A percentile compares a stretch with the other conserved stretches of the same genome.
phyloP scores from a whole-genome alignment of 495 filamentous ascomycete genomes.

The Sabuloglossum arenarium region DNA sequence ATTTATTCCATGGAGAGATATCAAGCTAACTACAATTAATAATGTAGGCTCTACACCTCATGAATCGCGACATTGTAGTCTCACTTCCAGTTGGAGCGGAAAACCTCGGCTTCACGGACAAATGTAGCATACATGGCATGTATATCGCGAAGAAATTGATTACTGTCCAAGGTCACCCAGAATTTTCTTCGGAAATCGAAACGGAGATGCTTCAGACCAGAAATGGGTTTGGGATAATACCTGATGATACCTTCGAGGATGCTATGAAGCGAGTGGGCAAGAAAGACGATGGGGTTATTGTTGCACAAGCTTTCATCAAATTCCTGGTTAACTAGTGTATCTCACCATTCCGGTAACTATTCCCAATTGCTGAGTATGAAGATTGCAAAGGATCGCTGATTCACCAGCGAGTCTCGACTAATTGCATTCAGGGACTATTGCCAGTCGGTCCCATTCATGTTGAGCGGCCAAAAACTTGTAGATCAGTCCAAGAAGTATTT shows the following conservation, averaged over 20 bases:
- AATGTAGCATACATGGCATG: conserved; percentile 66
- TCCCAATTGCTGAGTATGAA: too few relatives aligned
- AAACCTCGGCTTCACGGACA: conserved; percentile 39
- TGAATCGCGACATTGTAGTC: conserved; percentile 72
- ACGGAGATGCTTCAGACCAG: conserved; percentile 41
- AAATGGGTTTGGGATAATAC: conserved; percentile 40
- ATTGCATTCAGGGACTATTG: too few relatives aligned
- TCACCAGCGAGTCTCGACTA: too few relatives aligned
- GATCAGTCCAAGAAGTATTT: too few relatives aligned
- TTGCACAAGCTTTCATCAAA: conserved; percentile 47
- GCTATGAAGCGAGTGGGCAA: conserved; percentile 41
- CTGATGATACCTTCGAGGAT: conserved; percentile 38
- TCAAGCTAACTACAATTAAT: too few relatives aligned
- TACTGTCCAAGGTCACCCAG: conserved; percentile 80
- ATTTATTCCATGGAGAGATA: background rate
- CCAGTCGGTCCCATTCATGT: too few relatives aligned
- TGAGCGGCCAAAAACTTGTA: too few relatives aligned
- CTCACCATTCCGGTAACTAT: too few relatives aligned
- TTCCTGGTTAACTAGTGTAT: too few relatives aligned
- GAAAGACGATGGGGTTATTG: conserved; percentile 52
- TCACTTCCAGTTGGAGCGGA: conserved; percentile 38
- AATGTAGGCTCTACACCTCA: conserved; percentile 67
- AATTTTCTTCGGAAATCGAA: conserved; percentile 62
- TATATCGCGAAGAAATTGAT: conserved; percentile 43
- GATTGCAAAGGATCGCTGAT: too few relatives aligned